Conservation (phyloP, 2,329 filamentous ascomycete species). For the Phaeosphaeriaceae sp. region DNA sequence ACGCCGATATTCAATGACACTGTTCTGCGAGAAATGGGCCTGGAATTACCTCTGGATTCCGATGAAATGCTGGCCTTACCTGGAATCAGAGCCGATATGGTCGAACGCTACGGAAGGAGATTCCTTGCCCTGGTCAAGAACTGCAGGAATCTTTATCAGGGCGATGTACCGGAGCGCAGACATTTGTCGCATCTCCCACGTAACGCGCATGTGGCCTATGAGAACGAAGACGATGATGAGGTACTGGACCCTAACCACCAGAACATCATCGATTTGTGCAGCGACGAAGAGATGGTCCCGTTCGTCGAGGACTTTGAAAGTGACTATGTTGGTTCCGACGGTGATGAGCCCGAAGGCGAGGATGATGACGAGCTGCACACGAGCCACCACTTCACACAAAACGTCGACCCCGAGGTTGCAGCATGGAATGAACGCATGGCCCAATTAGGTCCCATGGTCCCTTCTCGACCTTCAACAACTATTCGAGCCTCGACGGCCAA, state of each 20-base stretch:
- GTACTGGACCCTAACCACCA: slow-evolving; percentile 58
- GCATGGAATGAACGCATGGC: slow-evolving; percentile 37
- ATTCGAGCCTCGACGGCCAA: slow-evolving; percentile 13
- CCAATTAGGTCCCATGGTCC: slow-evolving; percentile 21
- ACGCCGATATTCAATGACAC: slow-evolving; percentile 71
- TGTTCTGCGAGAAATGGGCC: slow-evolving; percentile 75
- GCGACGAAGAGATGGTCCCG: slow-evolving; percentile 34
- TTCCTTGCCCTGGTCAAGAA: slow-evolving; percentile 65
- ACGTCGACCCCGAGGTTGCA: slow-evolving; percentile 34
- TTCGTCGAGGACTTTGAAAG: slow-evolving; percentile 21
- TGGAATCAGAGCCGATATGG: slow-evolving; percentile 68
- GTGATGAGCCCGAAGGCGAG: slow-evolving; percentile 26
- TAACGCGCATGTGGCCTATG: slow-evolving; percentile 41
- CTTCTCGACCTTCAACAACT: slow-evolving; percentile 14
- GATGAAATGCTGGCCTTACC: slow-evolving; percentile 69
- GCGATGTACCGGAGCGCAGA: slow-evolving; percentile 20
- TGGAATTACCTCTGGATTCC: slow-evolving; percentile 68
- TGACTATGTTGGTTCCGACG: slow-evolving; percentile 29
- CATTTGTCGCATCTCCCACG: slow-evolving; percentile 19
- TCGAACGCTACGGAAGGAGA: slow-evolving; percentile 65
- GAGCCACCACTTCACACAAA: slow-evolving; percentile 40
- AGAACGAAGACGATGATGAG: slow-evolving; percentile 49
- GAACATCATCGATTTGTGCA: slow-evolving; percentile 56
- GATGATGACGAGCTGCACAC: slow-evolving; percentile 24
- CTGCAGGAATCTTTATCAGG: slow-evolving; percentile 35